Evolutionary conservation across 768 basidiomycete genomes (phyloP), one percentile per base, ranked within the genome.

Genomic region (Russula griseocarnosa): DNA sequence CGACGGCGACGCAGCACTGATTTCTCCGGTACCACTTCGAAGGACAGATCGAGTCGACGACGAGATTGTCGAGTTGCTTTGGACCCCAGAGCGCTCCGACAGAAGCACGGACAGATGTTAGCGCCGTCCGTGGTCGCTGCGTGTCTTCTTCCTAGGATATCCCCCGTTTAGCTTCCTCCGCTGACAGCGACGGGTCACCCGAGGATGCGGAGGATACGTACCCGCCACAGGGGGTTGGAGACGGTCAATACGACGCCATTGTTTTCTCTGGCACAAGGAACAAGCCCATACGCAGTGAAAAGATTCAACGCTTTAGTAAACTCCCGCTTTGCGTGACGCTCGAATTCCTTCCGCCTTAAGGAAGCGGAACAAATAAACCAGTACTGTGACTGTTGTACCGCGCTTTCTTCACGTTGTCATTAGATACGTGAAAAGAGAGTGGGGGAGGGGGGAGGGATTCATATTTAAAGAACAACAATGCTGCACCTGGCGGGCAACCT

Each of bases 271-370:
- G 81, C 76, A 60, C 91, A 93, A 0, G 92, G 92, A 0, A 92
- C 87, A 5, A 99, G 78, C 0, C 94, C 95, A 74, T 98, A 99
- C 0, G 91, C 93, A 52, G 87, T 85, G 47, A 98, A 74, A 18
- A 97, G 77, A 7, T 82, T 77, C n/a, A 98, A 72, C 1, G 90
- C 89, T 70, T 97, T 97, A 5, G 78, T 84, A 70, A 90, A 95
- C 69, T 98, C 96, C 47, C 94, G 84, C 72, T 96, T 98, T 1
- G 81, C 79, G 68, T 96, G 94, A 59, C 92, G 79, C 71, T 93
- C 87, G 36, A 98, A 82, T 69, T 98, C 97, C 73, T 95, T 95
- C 7, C 93, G 81, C 5, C 96, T 83, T 7, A 99, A 1, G 97
- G 93, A 0, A 98, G 79, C 1, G 90, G 83, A 7, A 79, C 76